phyloP scores from a whole-genome alignment of 139 green algal species.

The Picochlorum sp. region DNA sequence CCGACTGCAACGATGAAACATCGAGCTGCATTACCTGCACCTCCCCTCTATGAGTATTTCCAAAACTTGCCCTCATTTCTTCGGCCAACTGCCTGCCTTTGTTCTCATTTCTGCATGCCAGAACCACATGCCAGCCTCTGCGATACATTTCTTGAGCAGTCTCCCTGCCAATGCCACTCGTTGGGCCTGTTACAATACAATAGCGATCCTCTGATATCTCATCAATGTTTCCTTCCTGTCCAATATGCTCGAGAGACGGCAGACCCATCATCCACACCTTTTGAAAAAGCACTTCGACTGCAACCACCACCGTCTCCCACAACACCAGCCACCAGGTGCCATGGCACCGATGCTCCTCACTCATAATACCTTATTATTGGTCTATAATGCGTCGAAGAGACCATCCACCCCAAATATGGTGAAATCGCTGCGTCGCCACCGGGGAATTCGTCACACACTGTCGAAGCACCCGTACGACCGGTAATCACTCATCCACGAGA shows the following conservation, averaged over 20 bases:
- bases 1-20: constrained; percentile 61
- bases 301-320: no score
- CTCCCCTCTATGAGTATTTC: not conserved
- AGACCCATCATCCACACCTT: constrained; percentile 40
- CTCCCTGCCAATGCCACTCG: constrained; percentile 69
- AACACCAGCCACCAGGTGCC: no score
- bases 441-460: no score
- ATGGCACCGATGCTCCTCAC: not conserved
- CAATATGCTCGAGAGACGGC: constrained; percentile 36
- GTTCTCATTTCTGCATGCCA: constrained; percentile 55
- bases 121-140: constrained; percentile 53
- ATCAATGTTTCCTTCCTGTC: constrained; percentile 32
- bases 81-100: constrained; percentile 37
- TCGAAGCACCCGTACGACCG: no score
- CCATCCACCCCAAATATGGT: no score
- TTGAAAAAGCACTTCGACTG: no score
- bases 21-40: constrained; percentile 64
- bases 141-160: constrained; percentile 50
- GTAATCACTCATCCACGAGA: no score
- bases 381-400: no score
- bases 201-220: constrained; percentile 16
- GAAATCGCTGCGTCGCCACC: no score
- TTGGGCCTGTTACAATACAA: constrained; percentile 68
- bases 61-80: constrained; percentile 29
- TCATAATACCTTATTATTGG: not conserved